phyloP scores from a whole-genome alignment of 164 flowering plant genomes.

The Vitis amurensis region DNA sequence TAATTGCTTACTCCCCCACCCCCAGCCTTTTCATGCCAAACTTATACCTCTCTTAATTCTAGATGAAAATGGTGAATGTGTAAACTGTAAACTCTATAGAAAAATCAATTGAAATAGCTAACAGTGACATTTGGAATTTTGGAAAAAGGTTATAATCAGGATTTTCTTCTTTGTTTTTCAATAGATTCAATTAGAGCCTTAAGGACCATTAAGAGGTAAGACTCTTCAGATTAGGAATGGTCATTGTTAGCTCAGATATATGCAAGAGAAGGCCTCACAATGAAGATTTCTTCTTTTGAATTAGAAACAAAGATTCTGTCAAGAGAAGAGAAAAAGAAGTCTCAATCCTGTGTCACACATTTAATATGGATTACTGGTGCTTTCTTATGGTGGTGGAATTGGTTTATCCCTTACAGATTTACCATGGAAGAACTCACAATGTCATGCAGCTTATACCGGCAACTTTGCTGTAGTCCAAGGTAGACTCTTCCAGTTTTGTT shows the following conservation, averaged over 20 bases:
- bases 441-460: neutral
- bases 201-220: neutral
- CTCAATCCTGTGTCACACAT: too few species aligned
- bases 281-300: neutral
- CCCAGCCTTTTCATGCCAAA: too few species aligned
- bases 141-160: neutral
- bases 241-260: neutral
- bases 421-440: too few species aligned
- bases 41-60: neutral
- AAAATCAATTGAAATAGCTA: too few species aligned
- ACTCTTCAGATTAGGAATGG: neutral
- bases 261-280: neutral
- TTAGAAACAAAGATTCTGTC: neutral
- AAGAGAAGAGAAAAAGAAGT: too few species aligned
- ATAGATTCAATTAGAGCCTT: neutral
- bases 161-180: neutral
- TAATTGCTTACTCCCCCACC: too few species aligned
- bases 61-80: neutral
- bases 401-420: too few species aligned
- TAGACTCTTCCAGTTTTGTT: neutral
- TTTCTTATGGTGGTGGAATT: neutral
- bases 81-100: too few species aligned
- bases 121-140: neutral
- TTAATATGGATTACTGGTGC: too few species aligned
- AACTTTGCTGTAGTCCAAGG: neutral